Evolutionary conservation across 129 eudicot species (phyloP).

Genomic region (Arctium lappa): DNA sequence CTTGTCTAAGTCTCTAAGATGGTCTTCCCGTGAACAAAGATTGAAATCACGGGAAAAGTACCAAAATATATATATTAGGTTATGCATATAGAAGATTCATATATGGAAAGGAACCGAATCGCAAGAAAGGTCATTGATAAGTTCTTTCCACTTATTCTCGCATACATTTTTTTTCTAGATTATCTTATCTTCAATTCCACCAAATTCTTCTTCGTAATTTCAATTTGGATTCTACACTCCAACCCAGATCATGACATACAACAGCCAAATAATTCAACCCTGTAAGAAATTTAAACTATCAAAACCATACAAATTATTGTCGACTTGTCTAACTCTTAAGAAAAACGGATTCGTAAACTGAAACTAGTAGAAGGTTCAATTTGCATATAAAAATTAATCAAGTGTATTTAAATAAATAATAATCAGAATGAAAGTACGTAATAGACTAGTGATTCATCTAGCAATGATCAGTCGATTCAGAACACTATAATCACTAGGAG

Average conservation of each 20-base stretch:
- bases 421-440: neutral
- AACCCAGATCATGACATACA: neutral
- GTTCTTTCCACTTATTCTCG: neutral
- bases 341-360: neutral
- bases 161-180: neutral
- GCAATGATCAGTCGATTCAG: neutral
- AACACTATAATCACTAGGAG: conserved; percentile 6
- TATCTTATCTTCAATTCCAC: neutral
- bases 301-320: neutral
- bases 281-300: neutral
- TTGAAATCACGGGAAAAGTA: neutral
- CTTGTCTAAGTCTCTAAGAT: neutral
- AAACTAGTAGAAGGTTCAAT: neutral
- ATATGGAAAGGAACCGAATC: neutral
- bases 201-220: neutral
- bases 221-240: neutral
- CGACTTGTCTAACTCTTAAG: neutral
- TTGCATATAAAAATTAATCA: neutral
- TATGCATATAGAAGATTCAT: neutral
- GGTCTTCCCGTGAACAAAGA: neutral
- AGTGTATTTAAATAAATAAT: neutral
- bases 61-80: neutral
- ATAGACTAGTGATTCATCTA: neutral
- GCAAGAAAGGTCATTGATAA: neutral
- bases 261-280: neutral